phyloP scores from a whole-genome alignment of 192 early-diverging fungal species.

The Coemansia sp. region DNA sequence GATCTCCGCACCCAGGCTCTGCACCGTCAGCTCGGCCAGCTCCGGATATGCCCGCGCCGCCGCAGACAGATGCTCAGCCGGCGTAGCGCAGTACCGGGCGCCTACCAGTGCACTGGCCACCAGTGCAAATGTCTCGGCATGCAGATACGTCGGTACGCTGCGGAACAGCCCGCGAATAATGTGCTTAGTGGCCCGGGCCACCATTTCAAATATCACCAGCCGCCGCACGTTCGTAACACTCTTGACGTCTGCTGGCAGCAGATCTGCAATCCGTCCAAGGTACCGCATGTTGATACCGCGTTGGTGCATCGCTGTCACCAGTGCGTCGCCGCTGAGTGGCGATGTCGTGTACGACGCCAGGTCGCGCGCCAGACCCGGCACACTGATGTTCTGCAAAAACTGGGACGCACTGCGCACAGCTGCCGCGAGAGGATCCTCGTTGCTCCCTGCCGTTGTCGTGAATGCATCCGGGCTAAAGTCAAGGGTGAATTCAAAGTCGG shows the following conservation, averaged over 20 bases:
- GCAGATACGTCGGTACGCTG: slow-evolving; percentile 57
- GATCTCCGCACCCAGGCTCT: slow-evolving; percentile 59
- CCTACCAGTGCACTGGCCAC: slow-evolving; percentile 82
- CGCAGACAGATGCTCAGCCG: slow-evolving; percentile 51
- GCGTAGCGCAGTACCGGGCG: slow-evolving; percentile 57
- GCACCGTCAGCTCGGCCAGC: slow-evolving; percentile 66
- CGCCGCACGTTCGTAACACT: slow-evolving; percentile 45
- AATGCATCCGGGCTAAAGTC: slow-evolving; percentile 63
- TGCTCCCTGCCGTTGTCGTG: slow-evolving; percentile 48
- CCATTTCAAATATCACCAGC: slow-evolving; percentile 83
- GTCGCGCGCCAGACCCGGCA: slow-evolving; percentile 60
- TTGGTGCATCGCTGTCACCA: slow-evolving; percentile 84
- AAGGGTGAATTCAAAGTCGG: slow-evolving; percentile 55
- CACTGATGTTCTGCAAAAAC: slow-evolving; percentile 70
- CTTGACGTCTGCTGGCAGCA: slow-evolving; percentile 56
- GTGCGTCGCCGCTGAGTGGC: slow-evolving; percentile 71
- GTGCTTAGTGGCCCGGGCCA: slow-evolving; percentile 81
- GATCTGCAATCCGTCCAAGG: slow-evolving; percentile 71
- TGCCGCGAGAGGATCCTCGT: slow-evolving; percentile 54
- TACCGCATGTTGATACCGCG: slow-evolving; percentile 98
- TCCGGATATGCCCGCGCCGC: slow-evolving; percentile 34
- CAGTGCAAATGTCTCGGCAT: slow-evolving; percentile 70
- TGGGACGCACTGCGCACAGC: slow-evolving; percentile 72
- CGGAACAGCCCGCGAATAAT: slow-evolving; percentile 72
- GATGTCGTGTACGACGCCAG: slow-evolving; percentile 67